Base-by-base conservation (phyloP, 441 rosid genomes). In the Rhodomyrtus psidioides region DNA sequence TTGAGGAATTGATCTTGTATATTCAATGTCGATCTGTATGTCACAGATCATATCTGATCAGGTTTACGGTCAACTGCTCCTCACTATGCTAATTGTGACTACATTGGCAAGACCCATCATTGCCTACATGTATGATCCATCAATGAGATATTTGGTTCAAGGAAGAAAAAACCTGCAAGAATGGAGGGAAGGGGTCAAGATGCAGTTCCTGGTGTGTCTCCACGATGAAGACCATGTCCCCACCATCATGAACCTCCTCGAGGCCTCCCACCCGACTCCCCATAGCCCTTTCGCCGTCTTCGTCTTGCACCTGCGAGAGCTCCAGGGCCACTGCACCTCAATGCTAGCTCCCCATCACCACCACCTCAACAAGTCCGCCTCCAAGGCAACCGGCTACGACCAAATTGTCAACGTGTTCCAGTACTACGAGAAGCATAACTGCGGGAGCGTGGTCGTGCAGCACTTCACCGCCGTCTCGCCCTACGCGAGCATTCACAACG, bases 151-250 rank as follows among this genome's bases (percentile, higher is more conserved):
- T 86, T 60, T 60, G 55, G 89, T 89, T 81, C 86, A 86, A 85
- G 56, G 34, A 62, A 90, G 85, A 86, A 91, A 91, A 88, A 88
- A 89, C 51, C 39, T 92, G 60, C 65, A 65, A 55, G 89, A 89
- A 53, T 88, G 88, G 51, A 87, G 79, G 81, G 88, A 87, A 6
- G 86, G 91, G 46, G 75, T 88, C 12, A 92, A 91, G 59, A 88
- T 91, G 14, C 87, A 83, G 4, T 27, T 88, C 56, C 85, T 92
- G 23, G 74, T 88, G 30, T 92, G 94, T 88, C 81, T 91, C 75
- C 88, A 91, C 86, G 85, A 88, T 60, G 88, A 91, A 87, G 92
- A 93, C 76, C 75, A 89, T 62, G 91, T 92, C 57, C 90, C 89
- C n/a, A 55, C 89, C 12, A 85, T 88, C 86, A 89, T 85, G 58